These are phyloP conservation scores for Acer yangbiense DNA, from an alignment of 345 rosid species.

Conservation along the genomic window DNA sequence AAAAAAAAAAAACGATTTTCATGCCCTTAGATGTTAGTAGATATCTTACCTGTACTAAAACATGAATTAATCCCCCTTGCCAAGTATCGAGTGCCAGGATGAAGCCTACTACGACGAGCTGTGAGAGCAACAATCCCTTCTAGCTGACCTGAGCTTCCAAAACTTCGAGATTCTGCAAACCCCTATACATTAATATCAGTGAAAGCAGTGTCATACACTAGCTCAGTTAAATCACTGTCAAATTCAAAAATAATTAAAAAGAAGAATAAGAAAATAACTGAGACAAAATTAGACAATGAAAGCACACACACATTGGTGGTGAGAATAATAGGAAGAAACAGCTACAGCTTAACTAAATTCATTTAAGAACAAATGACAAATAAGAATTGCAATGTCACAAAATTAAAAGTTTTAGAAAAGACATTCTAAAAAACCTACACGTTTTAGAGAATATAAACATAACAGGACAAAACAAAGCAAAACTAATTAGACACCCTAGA, in stretches of 20 bases:
- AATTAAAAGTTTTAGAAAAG: neutral
- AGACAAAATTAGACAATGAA: slow-evolving; percentile 11
- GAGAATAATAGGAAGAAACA: neutral
- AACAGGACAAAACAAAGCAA: neutral
- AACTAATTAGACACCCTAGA: neutral
- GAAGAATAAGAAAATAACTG: neutral
- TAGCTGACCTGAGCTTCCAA: slow-evolving; percentile 88
- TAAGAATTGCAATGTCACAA: neutral
- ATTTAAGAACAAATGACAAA: neutral
- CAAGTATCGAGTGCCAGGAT: slow-evolving; percentile 98
- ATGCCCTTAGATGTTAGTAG: slow-evolving; percentile 13
- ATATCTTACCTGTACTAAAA: slow-evolving; percentile 82
- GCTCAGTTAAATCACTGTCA: slow-evolving; percentile 5
- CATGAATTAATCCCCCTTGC: slow-evolving; percentile 99
- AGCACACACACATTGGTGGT: neutral
- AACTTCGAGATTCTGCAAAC: slow-evolving; percentile 90
- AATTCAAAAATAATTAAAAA: neutral
- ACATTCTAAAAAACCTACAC: neutral
- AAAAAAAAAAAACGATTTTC: neutral
- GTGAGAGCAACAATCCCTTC: slow-evolving; percentile 91
- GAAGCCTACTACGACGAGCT: slow-evolving; percentile 97
- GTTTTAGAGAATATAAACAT: neutral
- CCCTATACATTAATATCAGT: slow-evolving; percentile 84
- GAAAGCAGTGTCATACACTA: slow-evolving; percentile 42
- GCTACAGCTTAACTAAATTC: slow-evolving; percentile 6